Conservation (phyloP, 495 filamentous ascomycete genomes). For the Aspergillus wentii region DNA sequence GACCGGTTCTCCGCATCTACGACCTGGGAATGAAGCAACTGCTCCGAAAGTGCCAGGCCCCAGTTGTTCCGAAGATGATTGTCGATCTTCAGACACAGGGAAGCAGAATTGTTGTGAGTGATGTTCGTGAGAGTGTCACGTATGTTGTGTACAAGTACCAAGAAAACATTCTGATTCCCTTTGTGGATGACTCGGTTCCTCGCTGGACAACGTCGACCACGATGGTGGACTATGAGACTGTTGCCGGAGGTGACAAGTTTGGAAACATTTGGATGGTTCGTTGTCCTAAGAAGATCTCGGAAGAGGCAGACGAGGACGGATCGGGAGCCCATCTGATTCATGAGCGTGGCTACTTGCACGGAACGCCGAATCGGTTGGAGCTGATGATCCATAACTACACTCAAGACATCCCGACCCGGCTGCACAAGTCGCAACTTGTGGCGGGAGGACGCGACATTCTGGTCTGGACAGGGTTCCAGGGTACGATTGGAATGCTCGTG, state of each 20-base stretch:
- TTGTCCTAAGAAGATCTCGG: conserved; percentile 78
- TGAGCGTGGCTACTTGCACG: conserved; percentile 82
- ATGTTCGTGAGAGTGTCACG: conserved; percentile 84
- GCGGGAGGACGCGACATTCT: conserved; percentile 88
- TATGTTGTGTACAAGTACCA: conserved; percentile 92
- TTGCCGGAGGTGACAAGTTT: conserved; percentile 94
- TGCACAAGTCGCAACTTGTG: conserved; percentile 86
- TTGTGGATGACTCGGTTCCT: conserved; percentile 81
- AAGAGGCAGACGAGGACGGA: conserved; percentile 87
- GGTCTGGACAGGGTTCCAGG: conserved; percentile 90
- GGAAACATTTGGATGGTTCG: conserved; percentile 93
- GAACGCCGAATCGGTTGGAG: conserved; percentile 76
- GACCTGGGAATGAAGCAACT: conserved; percentile 88
- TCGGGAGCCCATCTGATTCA: conserved; percentile 85
- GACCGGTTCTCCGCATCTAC: conserved; percentile 76
- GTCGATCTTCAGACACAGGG: conserved; percentile 87
- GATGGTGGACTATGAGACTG: conserved; percentile 97
- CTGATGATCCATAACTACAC: conserved; percentile 84
- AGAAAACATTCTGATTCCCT: conserved; percentile 86
- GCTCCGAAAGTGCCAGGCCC: conserved; percentile 82
- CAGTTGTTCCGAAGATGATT: conserved; percentile 76
- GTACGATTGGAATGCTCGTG: conserved; percentile 86
- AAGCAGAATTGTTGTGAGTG: conserved; percentile 83
- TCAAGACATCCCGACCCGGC: conserved; percentile 86
- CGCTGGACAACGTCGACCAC: conserved; percentile 83